Conservation (phyloP, 805 yeast genomes). For the Debaryomyces castellii region DNA sequence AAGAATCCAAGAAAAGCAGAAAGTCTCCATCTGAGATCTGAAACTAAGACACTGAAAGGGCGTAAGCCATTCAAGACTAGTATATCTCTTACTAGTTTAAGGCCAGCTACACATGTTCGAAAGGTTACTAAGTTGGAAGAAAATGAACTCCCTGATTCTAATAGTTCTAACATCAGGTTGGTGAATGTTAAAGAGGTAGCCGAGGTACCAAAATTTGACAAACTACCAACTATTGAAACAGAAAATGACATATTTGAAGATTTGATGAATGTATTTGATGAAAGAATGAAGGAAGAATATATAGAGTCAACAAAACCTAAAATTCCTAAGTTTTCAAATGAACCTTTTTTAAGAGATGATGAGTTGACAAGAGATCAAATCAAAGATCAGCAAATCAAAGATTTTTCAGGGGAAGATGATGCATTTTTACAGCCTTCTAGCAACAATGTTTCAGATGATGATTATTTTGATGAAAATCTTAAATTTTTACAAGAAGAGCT, state of each 20-base stretch:
- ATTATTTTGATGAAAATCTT: constrained; percentile 32
- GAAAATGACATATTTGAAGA: constrained; percentile 30
- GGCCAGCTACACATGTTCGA: not conserved
- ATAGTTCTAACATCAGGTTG: not conserved
- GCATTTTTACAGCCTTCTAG: not conserved
- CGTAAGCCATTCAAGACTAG: not conserved
- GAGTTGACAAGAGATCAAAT: constrained; percentile 43
- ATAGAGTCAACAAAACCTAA: constrained; percentile 1
- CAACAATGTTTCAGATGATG: constrained; percentile 14
- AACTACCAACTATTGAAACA: constrained; percentile 26
- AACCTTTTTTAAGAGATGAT: constrained; percentile 39
- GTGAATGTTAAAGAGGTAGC: not conserved
- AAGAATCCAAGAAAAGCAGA: not conserved
- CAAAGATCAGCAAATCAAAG: constrained; percentile 36
- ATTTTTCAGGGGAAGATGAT: constrained; percentile 13
- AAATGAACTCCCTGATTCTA: not conserved
- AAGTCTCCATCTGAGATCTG: not conserved
- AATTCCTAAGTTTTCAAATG: constrained; percentile 7
- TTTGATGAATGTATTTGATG: constrained; percentile 25
- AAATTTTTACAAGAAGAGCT: constrained; percentile 26
- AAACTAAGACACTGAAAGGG: not conserved
- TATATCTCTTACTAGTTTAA: not conserved
- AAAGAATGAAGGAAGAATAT: constrained; percentile 16
- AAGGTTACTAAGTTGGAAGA: not conserved
- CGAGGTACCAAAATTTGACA: not conserved